These are phyloP conservation scores for Thelonectria rubi DNA, from an alignment of 2,329 filamentous ascomycete species.

Conservation along the genomic window DNA sequence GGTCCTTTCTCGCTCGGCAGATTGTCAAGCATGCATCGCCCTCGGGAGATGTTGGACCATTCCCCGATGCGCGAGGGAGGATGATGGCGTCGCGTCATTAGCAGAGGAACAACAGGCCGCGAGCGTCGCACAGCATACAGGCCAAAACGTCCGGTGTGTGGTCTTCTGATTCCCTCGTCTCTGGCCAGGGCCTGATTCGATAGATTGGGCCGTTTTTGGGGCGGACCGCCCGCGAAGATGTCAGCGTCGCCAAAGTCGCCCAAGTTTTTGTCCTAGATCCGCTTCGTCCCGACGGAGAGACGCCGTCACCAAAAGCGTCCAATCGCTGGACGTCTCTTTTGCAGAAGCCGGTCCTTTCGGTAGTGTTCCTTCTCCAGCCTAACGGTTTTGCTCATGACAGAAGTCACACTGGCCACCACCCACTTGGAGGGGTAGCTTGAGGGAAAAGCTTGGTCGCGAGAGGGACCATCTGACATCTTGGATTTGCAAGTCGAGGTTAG, in stretches of 20 bases:
- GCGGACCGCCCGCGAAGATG: conserved; percentile 15
- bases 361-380: conserved; percentile 22
- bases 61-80: background rate
- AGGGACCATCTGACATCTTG: conserved; percentile 20
- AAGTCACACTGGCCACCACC: conserved; percentile 2
- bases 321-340: conserved; percentile 1
- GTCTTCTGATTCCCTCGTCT: background rate
- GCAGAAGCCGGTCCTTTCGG: conserved; percentile 15
- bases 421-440: conserved; percentile 2
- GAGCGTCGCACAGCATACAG: conserved; percentile 5
- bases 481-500: background rate
- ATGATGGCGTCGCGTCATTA: background rate
- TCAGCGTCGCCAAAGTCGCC: conserved; percentile 13
- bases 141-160: background rate
- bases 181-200: conserved; percentile 20
- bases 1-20: background rate
- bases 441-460: background rate
- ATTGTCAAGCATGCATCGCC: background rate
- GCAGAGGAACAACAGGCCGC: background rate
- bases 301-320: conserved; percentile 4
- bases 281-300: conserved; percentile 19
- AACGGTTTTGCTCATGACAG: conserved; percentile 18
- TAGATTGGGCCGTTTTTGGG: conserved; percentile 9
- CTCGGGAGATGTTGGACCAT: background rate
- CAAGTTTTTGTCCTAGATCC: conserved; percentile 11